A percentile compares a stretch with the other conserved stretches of the same genome.
Conservation (phyloP, 2,329 filamentous ascomycete species). For the Aspergillus thermomutatus region DNA sequence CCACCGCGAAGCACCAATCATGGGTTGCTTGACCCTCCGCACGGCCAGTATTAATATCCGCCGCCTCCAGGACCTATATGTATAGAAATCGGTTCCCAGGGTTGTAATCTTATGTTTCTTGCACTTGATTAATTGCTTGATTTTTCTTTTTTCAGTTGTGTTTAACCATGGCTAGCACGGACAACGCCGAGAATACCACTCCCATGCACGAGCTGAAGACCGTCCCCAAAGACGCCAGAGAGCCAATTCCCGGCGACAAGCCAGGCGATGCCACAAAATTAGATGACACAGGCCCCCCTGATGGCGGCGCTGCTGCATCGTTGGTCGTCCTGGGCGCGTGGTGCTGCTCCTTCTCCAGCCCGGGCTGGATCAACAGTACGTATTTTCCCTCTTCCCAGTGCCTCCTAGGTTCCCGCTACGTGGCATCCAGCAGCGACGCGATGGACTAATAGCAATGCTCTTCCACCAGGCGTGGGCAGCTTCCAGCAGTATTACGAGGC, state of each 20-base stretch:
- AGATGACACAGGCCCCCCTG: not conserved
- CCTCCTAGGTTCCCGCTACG: too few species aligned
- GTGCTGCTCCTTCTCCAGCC: constrained; percentile 4
- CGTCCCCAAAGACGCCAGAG: not conserved
- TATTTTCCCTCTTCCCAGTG: not conserved
- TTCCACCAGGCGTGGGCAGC: constrained; percentile 4
- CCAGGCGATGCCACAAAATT: not conserved
- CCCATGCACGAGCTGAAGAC: not conserved
- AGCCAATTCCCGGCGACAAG: not conserved
- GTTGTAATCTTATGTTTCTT: not conserved
- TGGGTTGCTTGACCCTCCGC: not conserved
- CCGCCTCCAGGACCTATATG: not conserved
- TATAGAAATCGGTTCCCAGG: too few species aligned
- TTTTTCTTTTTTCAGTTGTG: not conserved
- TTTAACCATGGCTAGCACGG: not conserved
- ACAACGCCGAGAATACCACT: not conserved
- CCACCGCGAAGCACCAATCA: not conserved
- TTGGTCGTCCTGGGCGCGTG: constrained; percentile 6
- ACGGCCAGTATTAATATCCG: not conserved
- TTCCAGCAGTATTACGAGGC: constrained; percentile 13
- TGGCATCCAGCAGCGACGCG: too few species aligned
- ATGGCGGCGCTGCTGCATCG: not conserved
- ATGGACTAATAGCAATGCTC: too few species aligned
- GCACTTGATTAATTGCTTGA: not conserved
- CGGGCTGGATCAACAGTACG: constrained; percentile 6